A percentile compares a stretch with the other conserved stretches of the same genome.
These are phyloP conservation scores for Paramecium pentaurelia DNA, from an alignment of 73 alveolate species.

Conservation along the genomic window DNA sequence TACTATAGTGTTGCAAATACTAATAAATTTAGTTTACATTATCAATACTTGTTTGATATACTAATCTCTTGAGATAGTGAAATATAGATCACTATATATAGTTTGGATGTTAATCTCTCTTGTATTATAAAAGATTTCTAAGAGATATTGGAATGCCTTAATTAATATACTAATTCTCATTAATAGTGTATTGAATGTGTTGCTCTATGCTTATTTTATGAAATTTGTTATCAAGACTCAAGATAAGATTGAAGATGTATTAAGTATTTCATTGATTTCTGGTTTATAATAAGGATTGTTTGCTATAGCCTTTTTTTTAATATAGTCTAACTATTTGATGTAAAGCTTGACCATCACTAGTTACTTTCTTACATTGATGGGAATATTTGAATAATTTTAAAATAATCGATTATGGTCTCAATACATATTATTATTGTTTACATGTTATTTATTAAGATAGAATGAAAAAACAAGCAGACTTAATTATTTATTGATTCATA, in stretches of 20 bases:
- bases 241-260: not conserved
- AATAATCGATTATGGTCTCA: conserved; percentile 29
- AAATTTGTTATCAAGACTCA: not conserved
- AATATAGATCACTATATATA: not conserved
- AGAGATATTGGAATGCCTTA: not conserved
- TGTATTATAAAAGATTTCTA: not conserved
- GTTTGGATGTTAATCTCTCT: not conserved
- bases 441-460: not conserved
- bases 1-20: not conserved
- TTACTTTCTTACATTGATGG: conserved; percentile 1
- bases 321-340: not conserved
- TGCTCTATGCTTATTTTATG: not conserved
- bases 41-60: not conserved
- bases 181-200: not conserved
- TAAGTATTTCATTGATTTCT: not conserved
- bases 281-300: conserved; percentile 22
- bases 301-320: not conserved
- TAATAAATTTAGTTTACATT: not conserved
- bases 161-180: not conserved
- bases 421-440: not conserved
- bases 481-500: not conserved
- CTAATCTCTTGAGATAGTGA: not conserved
- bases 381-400: not conserved
- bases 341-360: not conserved
- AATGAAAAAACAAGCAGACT: conserved; percentile 5